Conservation (phyloP, 2,329 filamentous ascomycete genomes). For the Xylariaceae sp. region DNA sequence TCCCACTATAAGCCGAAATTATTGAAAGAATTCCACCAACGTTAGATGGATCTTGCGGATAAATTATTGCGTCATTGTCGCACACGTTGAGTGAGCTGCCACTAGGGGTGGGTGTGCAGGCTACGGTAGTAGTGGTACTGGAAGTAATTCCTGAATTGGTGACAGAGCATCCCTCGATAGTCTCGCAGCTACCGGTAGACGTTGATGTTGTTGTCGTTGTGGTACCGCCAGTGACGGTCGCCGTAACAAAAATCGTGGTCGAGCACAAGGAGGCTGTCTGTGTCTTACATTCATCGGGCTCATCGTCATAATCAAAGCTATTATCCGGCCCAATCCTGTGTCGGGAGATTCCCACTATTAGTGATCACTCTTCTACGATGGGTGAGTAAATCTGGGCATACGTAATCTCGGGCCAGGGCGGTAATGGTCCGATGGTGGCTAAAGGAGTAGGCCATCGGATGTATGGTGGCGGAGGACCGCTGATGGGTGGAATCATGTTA, state of each 20-base stretch:
- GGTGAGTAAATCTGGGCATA: neutral
- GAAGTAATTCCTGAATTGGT: neutral
- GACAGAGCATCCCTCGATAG: neutral
- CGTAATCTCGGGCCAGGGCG: neutral
- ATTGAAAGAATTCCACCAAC: neutral
- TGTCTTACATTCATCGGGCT: neutral
- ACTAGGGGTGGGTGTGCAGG: neutral
- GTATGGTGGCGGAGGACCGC: neutral
- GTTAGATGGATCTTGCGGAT: neutral
- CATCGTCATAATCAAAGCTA: neutral
- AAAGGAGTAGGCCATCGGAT: neutral
- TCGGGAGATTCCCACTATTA: neutral
- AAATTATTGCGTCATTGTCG: neutral
- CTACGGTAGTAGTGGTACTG: neutral
- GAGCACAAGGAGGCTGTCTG: neutral
- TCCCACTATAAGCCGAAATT: neutral
- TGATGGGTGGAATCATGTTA: neutral
- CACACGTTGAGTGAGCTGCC: neutral
- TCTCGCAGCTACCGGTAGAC: neutral
- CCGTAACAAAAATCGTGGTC: constrained; percentile 12
- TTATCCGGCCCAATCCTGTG: neutral
- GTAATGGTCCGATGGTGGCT: neutral
- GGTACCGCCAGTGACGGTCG: neutral
- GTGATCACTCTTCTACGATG: neutral
- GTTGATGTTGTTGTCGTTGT: neutral